Evolutionary conservation across 2,329 filamentous ascomycete genomes (phyloP).

Genomic region (Fusarium verticillioides): DNA sequence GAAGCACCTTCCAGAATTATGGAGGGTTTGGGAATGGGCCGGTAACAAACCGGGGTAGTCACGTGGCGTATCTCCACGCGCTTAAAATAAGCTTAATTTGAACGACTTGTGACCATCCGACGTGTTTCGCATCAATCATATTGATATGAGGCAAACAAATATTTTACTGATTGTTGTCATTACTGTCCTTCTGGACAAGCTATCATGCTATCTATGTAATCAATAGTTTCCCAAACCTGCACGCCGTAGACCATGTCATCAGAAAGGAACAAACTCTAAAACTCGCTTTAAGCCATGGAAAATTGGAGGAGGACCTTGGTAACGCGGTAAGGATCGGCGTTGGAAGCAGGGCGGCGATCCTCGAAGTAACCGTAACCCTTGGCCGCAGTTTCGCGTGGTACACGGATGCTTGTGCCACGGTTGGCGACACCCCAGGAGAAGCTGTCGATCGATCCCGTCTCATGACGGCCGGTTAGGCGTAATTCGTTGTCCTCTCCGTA

Average conservation of each 20-base stretch:
- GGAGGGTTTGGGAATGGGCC: no score
- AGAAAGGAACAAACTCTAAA: background rate
- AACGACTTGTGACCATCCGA: background rate
- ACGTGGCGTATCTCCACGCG: background rate
- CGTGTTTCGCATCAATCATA: background rate
- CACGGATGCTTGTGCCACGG: slow-evolving; percentile 93
- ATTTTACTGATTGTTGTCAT: slow-evolving; percentile 13
- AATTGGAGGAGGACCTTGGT: slow-evolving; percentile 73
- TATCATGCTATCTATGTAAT: slow-evolving; percentile 34
- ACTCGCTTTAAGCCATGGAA: slow-evolving; percentile 35
- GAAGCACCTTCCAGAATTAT: no score
- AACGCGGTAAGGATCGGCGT: slow-evolving; percentile 85
- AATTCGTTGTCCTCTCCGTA: slow-evolving; percentile 97
- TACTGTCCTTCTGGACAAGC: slow-evolving; percentile 7
- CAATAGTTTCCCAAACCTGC: slow-evolving; percentile 24
- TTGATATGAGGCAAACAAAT: background rate
- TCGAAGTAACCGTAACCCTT: slow-evolving; percentile 97
- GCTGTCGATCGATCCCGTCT: slow-evolving; percentile 92
- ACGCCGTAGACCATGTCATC: slow-evolving; percentile 14
- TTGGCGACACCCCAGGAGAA: slow-evolving; percentile 94
- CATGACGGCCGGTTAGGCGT: slow-evolving; percentile 91
- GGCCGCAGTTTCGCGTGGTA: slow-evolving; percentile 84
- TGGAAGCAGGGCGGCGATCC: slow-evolving; percentile 83
- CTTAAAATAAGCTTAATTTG: background rate
- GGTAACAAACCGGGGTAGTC: background rate